A percentile compares a stretch with the other conserved stretches of the same genome.
Evolutionary conservation across 352 stramenopile species (phyloP).

Genomic region (Globisporangium nagaii): DNA sequence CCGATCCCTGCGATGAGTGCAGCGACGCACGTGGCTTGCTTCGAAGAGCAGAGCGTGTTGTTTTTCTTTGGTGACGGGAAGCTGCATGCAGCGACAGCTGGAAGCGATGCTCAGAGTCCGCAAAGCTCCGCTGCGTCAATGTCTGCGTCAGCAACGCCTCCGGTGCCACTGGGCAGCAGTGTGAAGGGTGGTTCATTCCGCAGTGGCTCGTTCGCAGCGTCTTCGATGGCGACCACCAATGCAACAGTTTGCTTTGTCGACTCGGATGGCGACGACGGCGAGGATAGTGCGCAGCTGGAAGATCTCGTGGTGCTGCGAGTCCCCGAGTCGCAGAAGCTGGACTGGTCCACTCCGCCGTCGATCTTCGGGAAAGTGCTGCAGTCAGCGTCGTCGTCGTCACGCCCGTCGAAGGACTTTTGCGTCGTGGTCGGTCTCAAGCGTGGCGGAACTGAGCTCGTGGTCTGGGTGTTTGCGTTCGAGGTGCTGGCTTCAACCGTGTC

Average conservation of each 20-base stretch:
- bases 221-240: neutral
- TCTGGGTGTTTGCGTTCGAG: conserved; percentile 62
- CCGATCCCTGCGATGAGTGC: conserved; percentile 16
- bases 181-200: neutral
- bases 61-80: conserved; percentile 31
- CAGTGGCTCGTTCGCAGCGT: neutral
- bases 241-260: conserved; percentile 13
- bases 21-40: conserved; percentile 31
- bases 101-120: conserved; percentile 8
- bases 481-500: neutral
- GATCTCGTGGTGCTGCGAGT: conserved; percentile 29
- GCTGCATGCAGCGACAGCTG: conserved; percentile 22
- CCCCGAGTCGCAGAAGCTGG: conserved; percentile 42
- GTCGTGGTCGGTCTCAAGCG: conserved; percentile 46
- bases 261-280: conserved; percentile 10
- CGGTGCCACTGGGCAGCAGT: neutral
- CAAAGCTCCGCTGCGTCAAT: conserved; percentile 1
- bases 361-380: conserved; percentile 17
- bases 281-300: conserved; percentile 17
- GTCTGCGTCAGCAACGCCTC: neutral
- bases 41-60: conserved; percentile 27
- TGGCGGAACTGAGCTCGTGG: conserved; percentile 25
- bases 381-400: conserved; percentile 15
- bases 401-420: conserved; percentile 49
- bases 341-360: conserved; percentile 40